Conservation (phyloP, 495 filamentous ascomycete species). For the Penicillium maclennaniae region DNA sequence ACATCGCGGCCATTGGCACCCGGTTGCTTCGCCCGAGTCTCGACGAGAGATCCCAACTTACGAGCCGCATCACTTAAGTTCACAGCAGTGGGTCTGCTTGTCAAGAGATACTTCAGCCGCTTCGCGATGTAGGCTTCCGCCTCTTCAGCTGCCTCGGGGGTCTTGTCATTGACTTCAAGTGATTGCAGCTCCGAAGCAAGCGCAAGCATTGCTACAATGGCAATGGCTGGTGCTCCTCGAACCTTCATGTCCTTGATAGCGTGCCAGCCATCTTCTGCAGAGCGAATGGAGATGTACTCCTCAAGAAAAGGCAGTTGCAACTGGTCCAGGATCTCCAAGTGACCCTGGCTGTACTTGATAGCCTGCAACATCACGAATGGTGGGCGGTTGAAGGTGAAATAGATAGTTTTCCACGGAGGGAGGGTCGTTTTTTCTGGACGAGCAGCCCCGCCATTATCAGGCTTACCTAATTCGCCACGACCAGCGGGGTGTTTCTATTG, state of each 20-base stretch:
- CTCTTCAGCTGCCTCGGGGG: conserved; percentile 50
- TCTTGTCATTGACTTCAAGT: conserved; percentile 18
- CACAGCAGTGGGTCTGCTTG: conserved; percentile 88
- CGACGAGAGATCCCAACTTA: conserved; percentile 63
- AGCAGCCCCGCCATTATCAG: neutral
- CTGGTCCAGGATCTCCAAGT: conserved; percentile 85
- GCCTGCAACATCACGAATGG: conserved; percentile 62
- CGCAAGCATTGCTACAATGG: conserved; percentile 88
- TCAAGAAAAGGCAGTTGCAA: conserved; percentile 82
- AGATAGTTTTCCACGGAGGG: neutral
- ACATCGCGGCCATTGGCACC: conserved; percentile 46
- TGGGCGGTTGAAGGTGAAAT: neutral
- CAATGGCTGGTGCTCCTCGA: conserved; percentile 90
- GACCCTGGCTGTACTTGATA: conserved; percentile 76
- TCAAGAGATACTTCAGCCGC: conserved; percentile 77
- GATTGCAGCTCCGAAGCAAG: conserved; percentile 59
- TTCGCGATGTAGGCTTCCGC: conserved; percentile 61
- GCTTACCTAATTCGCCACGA: conserved; percentile 13
- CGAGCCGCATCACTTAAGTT: conserved; percentile 86
- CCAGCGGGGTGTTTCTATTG: neutral
- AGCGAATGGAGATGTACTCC: conserved; percentile 69
- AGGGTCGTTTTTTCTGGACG: neutral
- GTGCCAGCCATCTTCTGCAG: conserved; percentile 80
- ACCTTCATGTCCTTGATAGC: conserved; percentile 94
- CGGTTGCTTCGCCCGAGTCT: conserved; percentile 27